Base-by-base conservation (phyloP, 2,329 filamentous ascomycete species). In the Cladorrhinum sp. region DNA sequence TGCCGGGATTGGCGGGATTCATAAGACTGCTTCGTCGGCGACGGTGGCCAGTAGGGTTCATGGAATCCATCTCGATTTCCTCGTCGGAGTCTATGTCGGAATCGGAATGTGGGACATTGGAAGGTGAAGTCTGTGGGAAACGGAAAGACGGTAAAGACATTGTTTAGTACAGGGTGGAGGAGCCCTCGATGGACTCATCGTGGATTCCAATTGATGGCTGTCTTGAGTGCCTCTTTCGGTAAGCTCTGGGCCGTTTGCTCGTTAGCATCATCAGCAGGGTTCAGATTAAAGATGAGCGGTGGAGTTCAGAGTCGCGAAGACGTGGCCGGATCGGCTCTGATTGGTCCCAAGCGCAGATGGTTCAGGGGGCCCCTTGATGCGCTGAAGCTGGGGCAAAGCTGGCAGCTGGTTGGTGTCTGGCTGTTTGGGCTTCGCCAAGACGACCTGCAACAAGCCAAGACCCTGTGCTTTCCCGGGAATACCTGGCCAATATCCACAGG, bases 11-110 rank as follows among this genome's bases (percentile, higher is more conserved):
- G 20, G 67, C 69, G 22, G 76, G 74, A 63, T 76, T 78, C 68
- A 80, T 79, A 23, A 84, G 72, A 64, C 81, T 84, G 74, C 82
- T 85, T 61, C 81, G 77, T 50, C 83, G 81, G 61, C 82, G 79
- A 48, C 81, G 79, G 68, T 84, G 82, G 67, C 81, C 77, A n/a
- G 71, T 68, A 2, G 76, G 74, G 41, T 71, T 70, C 64, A 85
- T 76, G 38, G 81, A 73, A 63, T 79, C 81, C 81, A 85, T 85
- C 75, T 85, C 82, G 66, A 85, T 82, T 36, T 36, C 32, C 63
- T 79, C 77, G 41, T 62, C 59, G 36, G 51, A 18, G 49, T 54
- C 64, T 32, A 32, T 48, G 54, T 58, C 61, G 29, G 59, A 57
- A n/a, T 54, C 20, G 49, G 60, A 36, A 8, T 12, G 16, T 24